These are phyloP conservation scores for Zygotorulaspora florentina DNA, from an alignment of 805 yeast species.

Conservation along the genomic window DNA sequence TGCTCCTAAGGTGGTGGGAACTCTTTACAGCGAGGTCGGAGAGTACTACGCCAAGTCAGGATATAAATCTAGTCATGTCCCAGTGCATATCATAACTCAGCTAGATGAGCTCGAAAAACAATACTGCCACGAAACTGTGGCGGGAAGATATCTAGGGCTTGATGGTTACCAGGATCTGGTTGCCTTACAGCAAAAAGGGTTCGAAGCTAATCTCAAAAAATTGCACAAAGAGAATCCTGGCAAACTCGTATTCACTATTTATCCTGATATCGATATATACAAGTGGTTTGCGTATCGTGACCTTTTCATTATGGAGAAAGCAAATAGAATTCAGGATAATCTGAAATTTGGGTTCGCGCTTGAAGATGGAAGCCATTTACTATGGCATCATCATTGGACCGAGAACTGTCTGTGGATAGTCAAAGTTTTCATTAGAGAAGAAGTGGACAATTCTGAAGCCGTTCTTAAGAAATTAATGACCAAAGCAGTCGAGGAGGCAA, in stretches of 20 bases:
- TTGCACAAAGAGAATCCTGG: conserved; percentile 23
- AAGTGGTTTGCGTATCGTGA: conserved; percentile 45
- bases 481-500: conserved; percentile 37
- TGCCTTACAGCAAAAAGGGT: conserved; percentile 23
- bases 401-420: conserved; percentile 29
- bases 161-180: conserved; percentile 35
- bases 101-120: conserved; percentile 19
- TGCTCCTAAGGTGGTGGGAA: conserved; percentile 31
- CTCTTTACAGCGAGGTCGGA: conserved; percentile 72
- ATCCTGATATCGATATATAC: conserved; percentile 37
- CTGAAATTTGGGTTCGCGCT: conserved; percentile 33
- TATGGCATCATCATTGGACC: conserved; percentile 46
- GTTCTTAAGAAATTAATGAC: conserved; percentile 30
- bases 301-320: conserved; percentile 30
- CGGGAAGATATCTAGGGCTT: conserved; percentile 28
- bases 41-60: conserved; percentile 63
- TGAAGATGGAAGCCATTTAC: conserved; percentile 34
- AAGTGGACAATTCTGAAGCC: conserved; percentile 12
- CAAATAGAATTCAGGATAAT: conserved; percentile 9
- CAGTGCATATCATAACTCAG: conserved; percentile 33
- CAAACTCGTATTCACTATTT: conserved; percentile 31
- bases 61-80: conserved; percentile 42
- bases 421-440: conserved; percentile 23
- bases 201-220: conserved; percentile 19
- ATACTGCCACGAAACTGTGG: conserved; percentile 13